Conservation (phyloP, 495 filamentous ascomycete genomes). For the Cenococcum geophilum region DNA sequence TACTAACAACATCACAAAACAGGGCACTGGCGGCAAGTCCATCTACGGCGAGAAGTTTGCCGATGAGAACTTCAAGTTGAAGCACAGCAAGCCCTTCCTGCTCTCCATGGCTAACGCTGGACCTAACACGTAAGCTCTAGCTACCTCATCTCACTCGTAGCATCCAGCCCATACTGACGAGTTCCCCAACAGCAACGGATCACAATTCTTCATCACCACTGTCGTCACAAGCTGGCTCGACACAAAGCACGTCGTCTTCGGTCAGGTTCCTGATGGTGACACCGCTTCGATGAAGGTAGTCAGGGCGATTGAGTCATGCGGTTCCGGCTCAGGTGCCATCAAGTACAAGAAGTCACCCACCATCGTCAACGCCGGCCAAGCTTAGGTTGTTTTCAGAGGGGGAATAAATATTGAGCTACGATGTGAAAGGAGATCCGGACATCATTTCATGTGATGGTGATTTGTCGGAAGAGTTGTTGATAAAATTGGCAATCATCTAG, state of each 20-base stretch:
- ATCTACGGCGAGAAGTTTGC: constrained; percentile 83
- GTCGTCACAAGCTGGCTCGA: constrained; percentile 43
- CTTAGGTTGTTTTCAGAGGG: constrained; percentile 4
- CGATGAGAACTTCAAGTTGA: constrained; percentile 70
- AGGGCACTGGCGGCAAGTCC: constrained; percentile 81
- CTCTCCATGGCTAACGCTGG: constrained; percentile 84
- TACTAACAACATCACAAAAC: constrained; percentile 8
- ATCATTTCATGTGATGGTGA: neutral
- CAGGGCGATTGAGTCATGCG: constrained; percentile 40
- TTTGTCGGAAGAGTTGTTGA: neutral
- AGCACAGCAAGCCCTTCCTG: constrained; percentile 57
- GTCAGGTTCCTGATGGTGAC: constrained; percentile 37
- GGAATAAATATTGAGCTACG: neutral
- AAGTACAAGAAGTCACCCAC: constrained; percentile 39
- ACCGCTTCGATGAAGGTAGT: constrained; percentile 34
- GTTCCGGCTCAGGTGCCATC: constrained; percentile 35
- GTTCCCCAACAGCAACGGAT: constrained; percentile 56
- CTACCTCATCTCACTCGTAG: neutral
- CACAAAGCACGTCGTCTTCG: constrained; percentile 45
- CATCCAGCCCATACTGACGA: constrained; percentile 20
- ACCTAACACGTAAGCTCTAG: constrained; percentile 59
- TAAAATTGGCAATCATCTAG: neutral
- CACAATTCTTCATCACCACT: constrained; percentile 59
- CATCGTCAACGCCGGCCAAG: constrained; percentile 34
- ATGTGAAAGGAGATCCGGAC: neutral